A percentile compares a stretch with the other conserved stretches of the same genome.
phyloP scores from a whole-genome alignment of 306 rosid genomes.

The Acacia crassicarpa region DNA sequence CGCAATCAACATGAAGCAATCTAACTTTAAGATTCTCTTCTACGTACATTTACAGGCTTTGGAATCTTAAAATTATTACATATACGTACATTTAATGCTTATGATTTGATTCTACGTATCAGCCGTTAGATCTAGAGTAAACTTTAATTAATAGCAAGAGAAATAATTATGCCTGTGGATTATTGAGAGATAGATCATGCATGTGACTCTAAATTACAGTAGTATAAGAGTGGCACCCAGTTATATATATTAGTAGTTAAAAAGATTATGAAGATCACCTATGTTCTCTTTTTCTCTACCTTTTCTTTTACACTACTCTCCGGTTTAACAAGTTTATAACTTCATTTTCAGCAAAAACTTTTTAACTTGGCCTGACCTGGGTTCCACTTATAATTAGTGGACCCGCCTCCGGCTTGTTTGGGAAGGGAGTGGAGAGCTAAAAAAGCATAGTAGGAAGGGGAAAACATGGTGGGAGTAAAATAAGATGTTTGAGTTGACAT shows the following conservation, averaged over 20 bases:
- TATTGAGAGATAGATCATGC: not conserved
- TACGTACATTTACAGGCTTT: not conserved
- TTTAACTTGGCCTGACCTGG: not conserved
- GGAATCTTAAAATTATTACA: not conserved
- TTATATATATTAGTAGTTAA: not conserved
- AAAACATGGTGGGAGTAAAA: too few species aligned
- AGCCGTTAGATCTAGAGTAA: not conserved
- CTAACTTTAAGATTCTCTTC: not conserved
- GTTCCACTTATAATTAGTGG: not conserved
- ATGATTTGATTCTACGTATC: not conserved
- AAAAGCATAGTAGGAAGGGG: too few species aligned
- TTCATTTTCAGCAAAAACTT: not conserved
- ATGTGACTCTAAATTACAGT: too few species aligned
- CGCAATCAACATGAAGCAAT: not conserved
- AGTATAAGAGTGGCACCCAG: not conserved
- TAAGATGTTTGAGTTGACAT: too few species aligned
- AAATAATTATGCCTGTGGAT: not conserved
- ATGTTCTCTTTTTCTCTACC: not conserved
- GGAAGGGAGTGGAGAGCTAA: too few species aligned
- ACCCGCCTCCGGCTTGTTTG: not conserved
- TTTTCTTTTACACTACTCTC: not conserved
- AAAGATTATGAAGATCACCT: not conserved
- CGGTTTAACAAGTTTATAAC: not conserved
- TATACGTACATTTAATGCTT: not conserved
- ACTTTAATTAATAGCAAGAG: not conserved